A percentile compares a stretch with the other conserved stretches of the same genome.
Conservation (phyloP, 805 yeast genomes). For the Candida lessepsii region DNA sequence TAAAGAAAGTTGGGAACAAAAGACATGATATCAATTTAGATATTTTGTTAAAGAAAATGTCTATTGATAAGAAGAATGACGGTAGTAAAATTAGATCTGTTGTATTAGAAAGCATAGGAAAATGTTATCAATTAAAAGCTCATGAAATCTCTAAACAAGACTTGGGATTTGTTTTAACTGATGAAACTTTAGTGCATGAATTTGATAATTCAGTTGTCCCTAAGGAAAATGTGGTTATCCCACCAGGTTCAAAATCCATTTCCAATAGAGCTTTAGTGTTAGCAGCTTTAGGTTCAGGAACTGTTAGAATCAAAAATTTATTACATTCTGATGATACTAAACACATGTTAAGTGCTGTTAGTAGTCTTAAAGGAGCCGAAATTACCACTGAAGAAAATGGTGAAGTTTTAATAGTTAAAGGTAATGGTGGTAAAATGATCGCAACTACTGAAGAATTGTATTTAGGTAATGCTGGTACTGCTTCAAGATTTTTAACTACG, state of each 20-base stretch:
- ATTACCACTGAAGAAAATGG: constrained; percentile 86
- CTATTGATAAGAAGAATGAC: constrained; percentile 94
- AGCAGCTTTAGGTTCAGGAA: constrained; percentile 89
- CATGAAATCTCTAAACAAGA: constrained; percentile 80
- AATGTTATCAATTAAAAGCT: constrained; percentile 85
- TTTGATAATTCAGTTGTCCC: constrained; percentile 40
- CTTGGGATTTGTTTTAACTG: constrained; percentile 77
- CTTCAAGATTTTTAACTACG: constrained; percentile 89
- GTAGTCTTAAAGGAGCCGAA: constrained; percentile 75
- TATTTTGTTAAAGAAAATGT: constrained; percentile 75
- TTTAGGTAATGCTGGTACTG: constrained; percentile 97
- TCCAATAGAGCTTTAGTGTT: constrained; percentile 91
- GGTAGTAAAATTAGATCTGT: constrained; percentile 89
- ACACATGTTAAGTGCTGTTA: constrained; percentile 87
- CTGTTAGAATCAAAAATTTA: constrained; percentile 77
- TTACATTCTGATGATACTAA: constrained; percentile 96
- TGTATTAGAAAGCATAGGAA: constrained; percentile 78
- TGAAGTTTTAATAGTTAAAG: constrained; percentile 78
- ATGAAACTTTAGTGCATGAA: constrained; percentile 68
- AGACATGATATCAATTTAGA: constrained; percentile 68
- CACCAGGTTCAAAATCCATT: constrained; percentile 97
- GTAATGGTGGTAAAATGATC: constrained; percentile 75
- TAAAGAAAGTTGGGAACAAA: constrained; percentile 64
- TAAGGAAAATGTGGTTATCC: constrained; percentile 53
- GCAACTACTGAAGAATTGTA: constrained; percentile 71